Conservation (phyloP, 306 rosid species). For the Quercus parvula region DNA sequence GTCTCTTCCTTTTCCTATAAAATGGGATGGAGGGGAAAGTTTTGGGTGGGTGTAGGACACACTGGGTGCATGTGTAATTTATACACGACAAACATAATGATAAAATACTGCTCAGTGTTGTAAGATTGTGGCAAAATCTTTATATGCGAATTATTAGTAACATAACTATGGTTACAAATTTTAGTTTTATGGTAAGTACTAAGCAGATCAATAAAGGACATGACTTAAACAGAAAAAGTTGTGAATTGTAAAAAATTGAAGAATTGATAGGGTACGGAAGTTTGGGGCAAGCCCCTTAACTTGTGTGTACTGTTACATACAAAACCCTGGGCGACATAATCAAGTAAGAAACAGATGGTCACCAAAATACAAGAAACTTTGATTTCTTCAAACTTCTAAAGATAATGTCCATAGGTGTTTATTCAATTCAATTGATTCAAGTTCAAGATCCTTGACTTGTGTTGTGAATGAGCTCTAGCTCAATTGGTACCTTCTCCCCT, state of each 20-base stretch:
- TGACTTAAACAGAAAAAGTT: background rate
- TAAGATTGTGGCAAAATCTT: background rate
- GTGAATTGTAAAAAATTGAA: background rate
- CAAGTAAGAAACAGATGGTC: background rate
- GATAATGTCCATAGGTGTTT: background rate
- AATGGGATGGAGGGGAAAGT: too few species aligned
- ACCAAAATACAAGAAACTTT: too few species aligned
- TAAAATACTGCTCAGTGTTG: background rate
- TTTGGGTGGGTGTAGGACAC: too few species aligned
- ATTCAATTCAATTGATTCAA: background rate
- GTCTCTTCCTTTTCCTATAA: too few species aligned
- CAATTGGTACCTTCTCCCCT: too few species aligned
- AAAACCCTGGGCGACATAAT: background rate
- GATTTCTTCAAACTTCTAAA: background rate
- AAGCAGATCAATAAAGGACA: background rate
- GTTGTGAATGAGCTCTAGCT: too few species aligned
- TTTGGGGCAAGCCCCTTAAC: background rate
- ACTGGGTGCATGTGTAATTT: too few species aligned
- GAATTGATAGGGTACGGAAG: background rate
- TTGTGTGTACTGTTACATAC: background rate
- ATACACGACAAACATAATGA: too few species aligned
- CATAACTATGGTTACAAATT: background rate
- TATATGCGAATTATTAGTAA: background rate
- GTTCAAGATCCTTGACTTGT: background rate
- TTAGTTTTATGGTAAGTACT: background rate